Conservation (phyloP, 73 alveolate genomes). For the Blepharisma stoltei region DNA sequence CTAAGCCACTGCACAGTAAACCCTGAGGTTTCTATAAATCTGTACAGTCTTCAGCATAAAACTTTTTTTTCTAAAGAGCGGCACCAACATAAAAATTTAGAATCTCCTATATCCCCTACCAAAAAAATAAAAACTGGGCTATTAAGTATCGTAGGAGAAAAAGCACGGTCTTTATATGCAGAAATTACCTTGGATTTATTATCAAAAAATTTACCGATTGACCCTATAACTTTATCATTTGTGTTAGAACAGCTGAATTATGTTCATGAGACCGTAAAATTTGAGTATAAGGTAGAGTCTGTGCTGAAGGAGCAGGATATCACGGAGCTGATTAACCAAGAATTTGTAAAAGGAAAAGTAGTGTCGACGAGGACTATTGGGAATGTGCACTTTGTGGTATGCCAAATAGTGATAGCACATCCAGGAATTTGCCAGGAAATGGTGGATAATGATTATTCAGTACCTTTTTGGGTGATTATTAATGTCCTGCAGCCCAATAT, state of each 20-base stretch:
- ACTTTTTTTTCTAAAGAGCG: neutral
- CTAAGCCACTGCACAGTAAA: neutral
- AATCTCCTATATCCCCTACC: neutral
- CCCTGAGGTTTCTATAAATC: neutral
- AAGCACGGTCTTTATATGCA: neutral
- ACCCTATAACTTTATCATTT: neutral
- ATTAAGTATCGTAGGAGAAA: neutral
- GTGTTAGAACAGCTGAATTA: neutral
- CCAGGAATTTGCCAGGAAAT: neutral
- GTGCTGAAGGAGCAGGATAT: neutral
- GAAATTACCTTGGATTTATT: neutral
- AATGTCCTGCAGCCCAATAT: neutral
- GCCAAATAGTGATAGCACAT: neutral
- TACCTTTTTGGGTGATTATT: slow-evolving; percentile 9
- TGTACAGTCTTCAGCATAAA: neutral
- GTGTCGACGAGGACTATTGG: neutral
- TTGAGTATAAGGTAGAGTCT: neutral
- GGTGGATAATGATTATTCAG: neutral
- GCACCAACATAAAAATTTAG: neutral
- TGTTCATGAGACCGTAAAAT: neutral
- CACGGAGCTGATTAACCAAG: neutral
- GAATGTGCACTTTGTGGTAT: neutral
- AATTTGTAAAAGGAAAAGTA: neutral
- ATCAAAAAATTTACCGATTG: neutral
- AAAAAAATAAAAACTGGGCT: neutral